Base-by-base conservation (phyloP, 495 filamentous ascomycete genomes). In the Aspergillus wentii region DNA sequence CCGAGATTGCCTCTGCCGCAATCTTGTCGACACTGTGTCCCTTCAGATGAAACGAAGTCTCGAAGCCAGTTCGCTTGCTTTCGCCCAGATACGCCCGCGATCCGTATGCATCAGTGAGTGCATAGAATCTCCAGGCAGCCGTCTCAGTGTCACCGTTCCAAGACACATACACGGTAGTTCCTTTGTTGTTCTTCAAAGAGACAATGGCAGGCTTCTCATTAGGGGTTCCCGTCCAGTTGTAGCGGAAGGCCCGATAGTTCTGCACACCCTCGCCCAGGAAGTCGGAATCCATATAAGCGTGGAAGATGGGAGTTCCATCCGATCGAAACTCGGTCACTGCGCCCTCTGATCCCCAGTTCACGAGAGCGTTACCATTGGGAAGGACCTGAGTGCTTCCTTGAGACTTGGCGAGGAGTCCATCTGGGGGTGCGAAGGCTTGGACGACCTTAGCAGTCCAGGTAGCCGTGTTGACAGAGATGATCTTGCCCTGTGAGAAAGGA, bases 301-400 rank as follows among this genome's bases (percentile, higher is more conserved):
- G 61, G 49, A 74, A 75, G 17, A 78, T 64, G 0, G 66, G 60
- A 1, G 74, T 76, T 3, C 59, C 56, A 16, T 76, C 61, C 0
- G 56, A 36, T 3, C 56, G 61, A 51, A 71, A 78, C 46, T 81
- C 76, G 2, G 72, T 77, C 39, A 77, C 48, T 6, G 69, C 69
- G 0, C 72, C 68, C 16, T 68, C 61, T 2, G 69, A 71, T 8
- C 77, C 76, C 74, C 72, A 79, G 38, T 75, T 74, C 11, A 79
- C 66, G 0, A 78, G 53, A 2, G 64, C 61, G 30, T 77, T 76
- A 18, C 72, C 74, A 27, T 66, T 66, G 1, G 74, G 69, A 0
- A 80, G 61, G 5, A 74, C 46, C 43, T 80, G 79, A 3, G 70
- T 69, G 46, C 69, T 76, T 1, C 78, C 76, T 44, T 80, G 76